Conservation (phyloP, 306 rosid species). For the Potentilla sterilis region DNA sequence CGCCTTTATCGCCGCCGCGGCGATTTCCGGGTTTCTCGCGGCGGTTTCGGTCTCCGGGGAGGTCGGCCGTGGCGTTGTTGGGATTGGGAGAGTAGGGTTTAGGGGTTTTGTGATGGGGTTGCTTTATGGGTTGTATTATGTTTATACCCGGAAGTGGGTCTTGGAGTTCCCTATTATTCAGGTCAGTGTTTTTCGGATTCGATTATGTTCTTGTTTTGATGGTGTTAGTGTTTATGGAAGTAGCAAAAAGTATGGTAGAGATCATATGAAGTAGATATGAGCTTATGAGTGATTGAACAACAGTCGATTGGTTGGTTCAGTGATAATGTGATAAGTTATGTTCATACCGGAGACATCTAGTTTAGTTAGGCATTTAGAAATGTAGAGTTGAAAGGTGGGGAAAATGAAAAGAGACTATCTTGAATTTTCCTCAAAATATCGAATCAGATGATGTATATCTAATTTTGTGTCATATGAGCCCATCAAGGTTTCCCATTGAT, state of each 20-base stretch:
- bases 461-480: neutral
- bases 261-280: neutral
- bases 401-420: neutral
- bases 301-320: neutral
- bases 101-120: slow-evolving; percentile 62
- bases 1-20: slow-evolving; percentile 39
- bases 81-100: slow-evolving; percentile 44
- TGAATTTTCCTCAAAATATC: neutral
- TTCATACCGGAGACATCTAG: neutral
- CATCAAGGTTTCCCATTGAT: neutral
- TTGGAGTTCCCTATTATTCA: slow-evolving; percentile 85
- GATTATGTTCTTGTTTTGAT: neutral
- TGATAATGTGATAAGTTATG: neutral
- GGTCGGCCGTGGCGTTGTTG: slow-evolving; percentile 34
- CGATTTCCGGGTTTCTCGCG: slow-evolving; percentile 39
- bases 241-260: neutral
- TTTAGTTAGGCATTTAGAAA: neutral
- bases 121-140: slow-evolving; percentile 60
- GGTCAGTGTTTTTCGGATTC: slow-evolving; percentile 34
- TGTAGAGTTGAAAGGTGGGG: neutral
- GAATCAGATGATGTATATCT: neutral
- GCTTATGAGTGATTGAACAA: neutral
- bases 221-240: neutral
- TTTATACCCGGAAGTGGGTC: slow-evolving; percentile 72
- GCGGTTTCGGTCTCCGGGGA: slow-evolving; percentile 46